Conservation (phyloP, 108 stramenopile genomes). For the Phaeodactylum tricornutum region DNA sequence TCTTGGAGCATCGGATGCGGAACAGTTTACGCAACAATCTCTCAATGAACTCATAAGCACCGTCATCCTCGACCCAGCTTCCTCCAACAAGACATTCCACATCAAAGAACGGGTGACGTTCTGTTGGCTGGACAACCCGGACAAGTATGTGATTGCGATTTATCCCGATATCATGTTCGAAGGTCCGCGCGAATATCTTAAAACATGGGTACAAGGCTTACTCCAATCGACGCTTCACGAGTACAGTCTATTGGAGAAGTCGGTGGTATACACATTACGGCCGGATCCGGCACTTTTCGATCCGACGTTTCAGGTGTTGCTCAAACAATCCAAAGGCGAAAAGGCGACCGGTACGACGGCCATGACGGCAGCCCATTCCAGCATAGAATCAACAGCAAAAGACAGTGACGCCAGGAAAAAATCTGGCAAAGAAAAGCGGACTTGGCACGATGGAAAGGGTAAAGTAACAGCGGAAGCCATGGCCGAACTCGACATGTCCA, state of each 20-base stretch:
- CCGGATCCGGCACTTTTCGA: slow-evolving; percentile 25
- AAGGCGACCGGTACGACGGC: neutral
- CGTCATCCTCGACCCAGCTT: slow-evolving; percentile 7
- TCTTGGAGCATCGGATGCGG: slow-evolving; percentile 1
- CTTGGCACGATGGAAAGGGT: slow-evolving; percentile 75
- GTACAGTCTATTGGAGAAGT: slow-evolving; percentile 4
- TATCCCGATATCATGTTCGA: slow-evolving; percentile 39
- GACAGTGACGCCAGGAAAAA: slow-evolving; percentile 13
- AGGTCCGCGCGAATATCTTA: slow-evolving; percentile 13
- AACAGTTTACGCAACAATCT: neutral
- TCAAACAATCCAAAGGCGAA: slow-evolving; percentile 21
- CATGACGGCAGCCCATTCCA: neutral
- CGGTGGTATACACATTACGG: neutral
- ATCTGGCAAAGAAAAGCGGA: slow-evolving; percentile 62
- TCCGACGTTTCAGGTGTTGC: slow-evolving; percentile 28
- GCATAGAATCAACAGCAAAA: slow-evolving; percentile 10
- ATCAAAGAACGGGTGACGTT: slow-evolving; percentile 2
- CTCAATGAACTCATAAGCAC: neutral
- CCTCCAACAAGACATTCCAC: neutral
- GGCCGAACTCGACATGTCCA: slow-evolving; percentile 56
- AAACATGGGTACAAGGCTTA: slow-evolving; percentile 24
- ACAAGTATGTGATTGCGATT: slow-evolving; percentile 17
- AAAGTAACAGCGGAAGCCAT: slow-evolving; percentile 73
- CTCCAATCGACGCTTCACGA: slow-evolving; percentile 11
- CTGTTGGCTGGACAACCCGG: slow-evolving; percentile 2